These are phyloP conservation scores for Ustilago cynodontis DNA, from an alignment of 1,284 basidiomycete species.

Conservation along the genomic window DNA sequence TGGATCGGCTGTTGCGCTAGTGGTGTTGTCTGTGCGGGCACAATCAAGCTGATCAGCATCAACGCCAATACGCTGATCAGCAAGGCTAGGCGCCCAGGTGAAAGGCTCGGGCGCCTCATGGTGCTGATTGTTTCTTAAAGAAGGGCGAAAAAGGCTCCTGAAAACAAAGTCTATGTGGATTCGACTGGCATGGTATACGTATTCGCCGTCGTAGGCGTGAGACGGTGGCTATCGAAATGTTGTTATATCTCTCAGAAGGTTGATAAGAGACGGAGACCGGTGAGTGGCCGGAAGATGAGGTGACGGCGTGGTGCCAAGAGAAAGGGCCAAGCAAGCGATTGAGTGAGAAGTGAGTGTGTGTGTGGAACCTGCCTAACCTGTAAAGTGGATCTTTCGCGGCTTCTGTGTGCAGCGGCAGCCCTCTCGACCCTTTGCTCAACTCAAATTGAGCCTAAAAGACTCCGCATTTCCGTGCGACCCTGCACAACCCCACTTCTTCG, in stretches of 20 bases:
- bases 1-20: not conserved
- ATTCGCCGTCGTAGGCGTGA: not conserved
- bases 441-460: not conserved
- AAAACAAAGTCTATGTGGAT: conserved; percentile 7
- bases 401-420: conserved; percentile 1
- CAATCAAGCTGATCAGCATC: conserved; percentile 20
- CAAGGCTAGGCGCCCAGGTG: conserved; percentile 9
- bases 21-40: conserved; percentile 4
- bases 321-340: conserved; percentile 4
- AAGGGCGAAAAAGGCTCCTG: not conserved
- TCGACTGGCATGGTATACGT: conserved; percentile 8
- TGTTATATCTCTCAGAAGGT: not conserved
- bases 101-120: conserved; percentile 16
- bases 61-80: conserved; percentile 15
- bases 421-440: not conserved
- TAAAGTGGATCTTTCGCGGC: not conserved
- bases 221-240: not conserved
- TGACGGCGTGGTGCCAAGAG: conserved; percentile 10
- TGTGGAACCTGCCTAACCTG: not conserved
- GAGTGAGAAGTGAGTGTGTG: not conserved
- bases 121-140: not conserved
- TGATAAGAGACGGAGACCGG: not conserved
- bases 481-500: too few relatives aligned
- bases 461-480: not conserved
- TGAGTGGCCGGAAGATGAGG: not conserved